These are phyloP conservation scores for Elsinoe fawcettii DNA, from an alignment of 2,329 filamentous ascomycete genomes.

Conservation along the genomic window DNA sequence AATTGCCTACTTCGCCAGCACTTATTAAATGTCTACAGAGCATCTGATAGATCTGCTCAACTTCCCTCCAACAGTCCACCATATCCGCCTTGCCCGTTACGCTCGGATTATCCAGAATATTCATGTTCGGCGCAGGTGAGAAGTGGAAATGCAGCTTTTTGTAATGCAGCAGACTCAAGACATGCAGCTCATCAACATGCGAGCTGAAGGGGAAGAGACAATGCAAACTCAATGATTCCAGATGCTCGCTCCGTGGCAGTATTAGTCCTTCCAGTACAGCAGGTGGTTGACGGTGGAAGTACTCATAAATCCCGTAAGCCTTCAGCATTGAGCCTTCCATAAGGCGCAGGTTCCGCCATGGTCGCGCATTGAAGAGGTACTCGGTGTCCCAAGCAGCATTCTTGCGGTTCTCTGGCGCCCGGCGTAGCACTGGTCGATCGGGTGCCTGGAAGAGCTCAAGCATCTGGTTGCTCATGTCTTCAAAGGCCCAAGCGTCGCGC, in stretches of 20 bases:
- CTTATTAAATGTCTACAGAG: background rate
- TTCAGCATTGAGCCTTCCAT: slow-evolving; percentile 71
- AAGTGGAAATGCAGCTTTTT: slow-evolving; percentile 33
- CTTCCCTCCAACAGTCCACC: slow-evolving; percentile 33
- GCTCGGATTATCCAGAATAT: slow-evolving; percentile 31
- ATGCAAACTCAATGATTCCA: slow-evolving; percentile 41
- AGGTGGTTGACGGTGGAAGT: slow-evolving; percentile 57
- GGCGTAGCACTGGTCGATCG: background rate
- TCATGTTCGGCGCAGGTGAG: slow-evolving; percentile 34
- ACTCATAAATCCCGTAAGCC: slow-evolving; percentile 64
- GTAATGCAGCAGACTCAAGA: background rate
- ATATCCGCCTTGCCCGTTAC: slow-evolving; percentile 37
- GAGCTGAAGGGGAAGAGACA: slow-evolving; percentile 60
- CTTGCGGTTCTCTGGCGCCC: background rate
- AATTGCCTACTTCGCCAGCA: background rate
- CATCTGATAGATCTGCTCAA: slow-evolving; percentile 19
- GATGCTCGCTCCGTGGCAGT: slow-evolving; percentile 18
- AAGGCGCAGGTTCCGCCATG: slow-evolving; percentile 58
- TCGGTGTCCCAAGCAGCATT: slow-evolving; percentile 10
- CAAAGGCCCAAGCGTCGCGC: slow-evolving; percentile 7
- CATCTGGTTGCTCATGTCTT: slow-evolving; percentile 4
- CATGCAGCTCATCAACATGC: slow-evolving; percentile 42
- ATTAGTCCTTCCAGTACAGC: slow-evolving; percentile 50
- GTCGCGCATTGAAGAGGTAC: slow-evolving; percentile 48
- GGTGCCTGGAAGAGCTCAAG: background rate